Evolutionary conservation across 768 basidiomycete genomes (phyloP), one percentile per base, ranked within the genome.

Genomic region (Rhodotorula toruloides): DNA sequence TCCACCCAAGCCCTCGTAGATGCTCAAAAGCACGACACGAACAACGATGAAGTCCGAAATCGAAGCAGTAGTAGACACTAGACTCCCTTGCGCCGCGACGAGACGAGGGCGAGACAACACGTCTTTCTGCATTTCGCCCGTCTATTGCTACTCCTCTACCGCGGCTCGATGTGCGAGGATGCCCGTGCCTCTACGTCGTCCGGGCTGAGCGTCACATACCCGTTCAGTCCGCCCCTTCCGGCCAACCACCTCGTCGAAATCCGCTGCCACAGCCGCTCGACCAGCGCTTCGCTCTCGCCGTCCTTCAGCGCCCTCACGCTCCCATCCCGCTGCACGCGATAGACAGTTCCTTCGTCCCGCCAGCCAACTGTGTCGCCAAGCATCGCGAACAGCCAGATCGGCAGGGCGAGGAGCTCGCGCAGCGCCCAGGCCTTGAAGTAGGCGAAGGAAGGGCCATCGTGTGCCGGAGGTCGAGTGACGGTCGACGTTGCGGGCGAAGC

Each of bases 331-430:
- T 48, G 29, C 0, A 71, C 70, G 16, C 44, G 54, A 78, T 97
- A 99, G 69, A 77, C 82, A 74, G 79, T 82, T 1, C 93, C 94
- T 36, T 72, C 67, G 47, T 74, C 71, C 75, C 96, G 83, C 96
- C 96, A 99, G 1, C 82, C 80, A 39, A 99, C 90, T 63, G 85
- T 84, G 76, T 85, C 82, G 36, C 93, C 91, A 55, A 86, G 78
- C 46, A 99, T 84, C 11, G 89, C 94, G 67, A 87, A 80, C 12
- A 87, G 54, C 84, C 86, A 99, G 63, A 98, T 90, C 14, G 96
- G 96, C 29, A 98, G 79, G 8, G 94, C 87, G 64, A 93, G 77
- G 46, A 86, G 19, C 78, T 99, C 96, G 62, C 96, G 83, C 27
- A 82, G 79, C 25, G 81, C 76, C 91, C 92, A 99, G 12, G 91